These are phyloP conservation scores for Kodamaea leandrae DNA, from an alignment of 805 yeast species.

Conservation along the genomic window DNA sequence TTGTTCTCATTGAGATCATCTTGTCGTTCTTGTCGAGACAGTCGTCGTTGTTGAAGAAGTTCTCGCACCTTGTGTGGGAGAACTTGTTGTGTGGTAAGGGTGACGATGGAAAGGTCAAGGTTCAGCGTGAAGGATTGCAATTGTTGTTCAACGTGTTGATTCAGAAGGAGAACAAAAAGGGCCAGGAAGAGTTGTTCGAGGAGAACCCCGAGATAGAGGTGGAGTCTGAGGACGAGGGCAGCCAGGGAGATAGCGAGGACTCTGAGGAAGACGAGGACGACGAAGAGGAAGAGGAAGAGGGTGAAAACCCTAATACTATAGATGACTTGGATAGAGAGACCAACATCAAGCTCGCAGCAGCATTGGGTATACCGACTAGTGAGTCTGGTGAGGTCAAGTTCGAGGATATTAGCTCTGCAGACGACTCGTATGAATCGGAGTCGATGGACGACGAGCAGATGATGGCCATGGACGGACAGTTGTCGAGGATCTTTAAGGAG, in stretches of 20 bases:
- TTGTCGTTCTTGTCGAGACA: slow-evolving; percentile 45
- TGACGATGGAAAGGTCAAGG: slow-evolving; percentile 25
- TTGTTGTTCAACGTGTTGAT: slow-evolving; percentile 36
- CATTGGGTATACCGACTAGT: slow-evolving; percentile 58
- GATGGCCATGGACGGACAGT: slow-evolving; percentile 88
- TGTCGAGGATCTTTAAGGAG: slow-evolving; percentile 80
- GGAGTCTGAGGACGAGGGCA: slow-evolving; percentile 23
- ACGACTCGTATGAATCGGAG: slow-evolving; percentile 58
- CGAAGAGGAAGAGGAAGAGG: slow-evolving; percentile 20
- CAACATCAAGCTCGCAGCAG: slow-evolving; percentile 64
- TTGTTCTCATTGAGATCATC: slow-evolving; percentile 42
- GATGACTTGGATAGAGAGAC: slow-evolving; percentile 43
- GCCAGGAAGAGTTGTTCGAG: slow-evolving; percentile 74
- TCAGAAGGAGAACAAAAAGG: slow-evolving; percentile 76
- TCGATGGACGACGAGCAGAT: slow-evolving; percentile 95
- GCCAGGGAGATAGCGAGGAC: slow-evolving; percentile 20
- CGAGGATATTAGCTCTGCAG: slow-evolving; percentile 36
- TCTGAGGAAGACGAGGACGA: slow-evolving; percentile 25
- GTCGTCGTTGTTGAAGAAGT: slow-evolving; percentile 35
- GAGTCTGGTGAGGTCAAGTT: slow-evolving; percentile 45
- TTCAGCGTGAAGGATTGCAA: slow-evolving; percentile 33
- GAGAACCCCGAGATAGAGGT: slow-evolving; percentile 42
- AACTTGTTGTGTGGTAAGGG: slow-evolving; percentile 32
- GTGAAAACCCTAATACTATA: slow-evolving; percentile 14
- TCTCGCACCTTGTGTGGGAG: slow-evolving; percentile 42